These are phyloP conservation scores for Malus fusca DNA, from an alignment of 306 rosid species.

Conservation along the genomic window DNA sequence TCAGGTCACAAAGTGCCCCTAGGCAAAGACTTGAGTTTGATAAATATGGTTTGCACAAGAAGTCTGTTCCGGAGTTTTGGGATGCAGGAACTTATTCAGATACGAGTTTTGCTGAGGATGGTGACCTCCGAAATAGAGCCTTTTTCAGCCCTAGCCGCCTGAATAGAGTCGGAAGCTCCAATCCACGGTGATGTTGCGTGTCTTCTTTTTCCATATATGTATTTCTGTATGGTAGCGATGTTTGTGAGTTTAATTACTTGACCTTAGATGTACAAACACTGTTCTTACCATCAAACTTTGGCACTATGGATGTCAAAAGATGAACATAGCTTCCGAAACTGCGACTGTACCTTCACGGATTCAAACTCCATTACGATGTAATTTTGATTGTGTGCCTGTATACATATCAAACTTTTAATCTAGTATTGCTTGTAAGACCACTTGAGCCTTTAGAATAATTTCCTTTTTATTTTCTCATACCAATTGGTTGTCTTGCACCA, in stretches of 20 bases:
- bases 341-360: constrained; percentile 4
- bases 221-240: constrained; percentile 18
- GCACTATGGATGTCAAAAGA: constrained; percentile 1
- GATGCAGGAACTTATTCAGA: constrained; percentile 48
- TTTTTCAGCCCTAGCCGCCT: constrained; percentile 30
- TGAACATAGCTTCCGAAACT: not conserved
- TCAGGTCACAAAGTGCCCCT: constrained; percentile 90
- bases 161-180: constrained; percentile 41
- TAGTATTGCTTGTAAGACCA: not conserved
- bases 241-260: not conserved
- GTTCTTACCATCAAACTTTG: not conserved
- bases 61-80: constrained; percentile 40
- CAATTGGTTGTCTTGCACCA: not conserved
- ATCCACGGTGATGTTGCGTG: constrained; percentile 38
- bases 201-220: not conserved
- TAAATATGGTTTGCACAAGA: constrained; percentile 33
- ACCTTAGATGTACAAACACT: constrained; percentile 3
- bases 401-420: not conserved
- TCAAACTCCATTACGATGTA: not conserved
- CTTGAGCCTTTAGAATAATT: not conserved
- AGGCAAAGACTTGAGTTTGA: constrained; percentile 82
- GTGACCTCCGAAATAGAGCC: constrained; percentile 32
- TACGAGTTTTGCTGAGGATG: constrained; percentile 18
- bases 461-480: not conserved
- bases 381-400: not conserved